Base-by-base conservation (phyloP, 305 asterid species). In the Fraxinus nigra region DNA sequence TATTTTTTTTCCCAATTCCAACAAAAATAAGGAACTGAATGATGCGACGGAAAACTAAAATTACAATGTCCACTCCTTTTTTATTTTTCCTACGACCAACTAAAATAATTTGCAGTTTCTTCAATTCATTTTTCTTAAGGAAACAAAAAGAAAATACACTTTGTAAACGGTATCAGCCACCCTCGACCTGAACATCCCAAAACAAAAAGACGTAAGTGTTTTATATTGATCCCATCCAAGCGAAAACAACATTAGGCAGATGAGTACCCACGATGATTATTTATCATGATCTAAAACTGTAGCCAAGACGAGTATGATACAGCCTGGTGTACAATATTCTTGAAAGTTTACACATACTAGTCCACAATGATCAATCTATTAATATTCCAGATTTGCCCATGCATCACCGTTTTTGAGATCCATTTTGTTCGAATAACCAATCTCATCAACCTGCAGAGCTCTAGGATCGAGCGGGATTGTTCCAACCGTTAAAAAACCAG, bases 381-480 rank as follows among this genome's bases (percentile, higher is more conserved):
- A n/a, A n/a, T 84, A 67, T 35, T 59, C 69, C 63, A 34, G 79
- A 61, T 81, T 40, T 5, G 65, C 79, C 84, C 30, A n/a, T 30
- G 28, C 80, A 59, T 40, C 82, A 74, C 35, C 80, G 26, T 30
- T 35, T 32, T 16, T 24, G 30, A 38, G 54, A 28, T 48, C 65
- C 7, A 14, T 16, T 63, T 74, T 72, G 78, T 76, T 30, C 73
- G 67, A 79, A 38, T 34, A 54, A 28, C 76, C 78, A 33, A 18
- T 51, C 79, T 83, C 79, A 73, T 82, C 88, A 74, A 77, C 82
- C 79, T 83, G 84, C 78, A 93, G 89, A 83, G 90, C 90, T 82
- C 89, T 87, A 32, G 94, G 94, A 85, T 91, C 93, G 34, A 89
- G 91, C 3, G 92, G 97, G 78, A 95, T 93, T 1, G 95, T 90